These are phyloP conservation scores for Pulveroboletus sp. DNA, from an alignment of 768 basidiomycete genomes.

Conservation along the genomic window DNA sequence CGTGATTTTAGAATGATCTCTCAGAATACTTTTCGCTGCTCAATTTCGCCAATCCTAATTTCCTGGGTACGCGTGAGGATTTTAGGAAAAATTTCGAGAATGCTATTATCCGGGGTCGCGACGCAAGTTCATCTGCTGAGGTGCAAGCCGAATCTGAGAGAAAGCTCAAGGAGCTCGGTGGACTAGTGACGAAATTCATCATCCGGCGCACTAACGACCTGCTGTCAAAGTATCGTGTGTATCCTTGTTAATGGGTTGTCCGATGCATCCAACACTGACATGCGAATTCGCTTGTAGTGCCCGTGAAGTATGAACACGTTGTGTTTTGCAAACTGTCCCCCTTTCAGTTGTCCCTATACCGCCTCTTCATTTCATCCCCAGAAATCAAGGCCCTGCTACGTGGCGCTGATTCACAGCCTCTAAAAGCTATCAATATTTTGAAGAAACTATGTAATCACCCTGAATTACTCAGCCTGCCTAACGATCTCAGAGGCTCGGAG, in stretches of 20 bases:
- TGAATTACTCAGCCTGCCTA: conserved; percentile 79
- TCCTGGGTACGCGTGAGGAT: conserved; percentile 80
- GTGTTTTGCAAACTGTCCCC: conserved; percentile 87
- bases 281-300: conserved; percentile 51
- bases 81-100: conserved; percentile 96
- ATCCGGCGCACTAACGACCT: conserved; percentile 92
- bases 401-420: conserved; percentile 85
- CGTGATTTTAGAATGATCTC: conserved; percentile 68
- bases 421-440: conserved; percentile 91
- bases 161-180: conserved; percentile 88
- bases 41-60: conserved; percentile 90
- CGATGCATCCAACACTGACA: neutral
- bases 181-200: conserved; percentile 87
- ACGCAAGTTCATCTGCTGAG: conserved; percentile 76
- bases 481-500: conserved; percentile 80
- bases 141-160: conserved; percentile 79
- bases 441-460: conserved; percentile 97
- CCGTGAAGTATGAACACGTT: conserved; percentile 98
- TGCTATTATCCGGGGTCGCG: conserved; percentile 83
- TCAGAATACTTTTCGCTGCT: conserved; percentile 93
- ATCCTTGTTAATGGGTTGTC: neutral
- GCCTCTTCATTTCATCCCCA: conserved; percentile 86
- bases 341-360: conserved; percentile 82
- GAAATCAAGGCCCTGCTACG: conserved; percentile 88
- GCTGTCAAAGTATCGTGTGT: conserved; percentile 88